These are phyloP conservation scores for Porphyrellus cyaneotinctus DNA, from an alignment of 768 basidiomycete genomes.

Conservation along the genomic window DNA sequence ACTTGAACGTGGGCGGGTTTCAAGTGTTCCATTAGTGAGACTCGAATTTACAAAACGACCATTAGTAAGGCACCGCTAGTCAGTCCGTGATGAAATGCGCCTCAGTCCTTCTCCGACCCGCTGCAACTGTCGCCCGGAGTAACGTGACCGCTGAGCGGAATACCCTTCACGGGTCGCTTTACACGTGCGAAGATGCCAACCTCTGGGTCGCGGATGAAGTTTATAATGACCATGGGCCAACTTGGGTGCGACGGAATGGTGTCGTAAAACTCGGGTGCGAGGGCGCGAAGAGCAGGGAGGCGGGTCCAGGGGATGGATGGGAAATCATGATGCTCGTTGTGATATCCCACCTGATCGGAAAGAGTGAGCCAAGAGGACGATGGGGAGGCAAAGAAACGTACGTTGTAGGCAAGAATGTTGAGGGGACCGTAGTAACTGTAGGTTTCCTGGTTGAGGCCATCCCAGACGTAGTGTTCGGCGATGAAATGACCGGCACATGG, in stretches of 20 bases:
- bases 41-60: slow-evolving; percentile 14
- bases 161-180: slow-evolving; percentile 58
- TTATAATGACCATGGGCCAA: slow-evolving; percentile 93
- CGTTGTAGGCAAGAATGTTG: slow-evolving; percentile 91
- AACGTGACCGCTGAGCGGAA: slow-evolving; percentile 15
- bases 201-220: slow-evolving; percentile 88
- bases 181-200: slow-evolving; percentile 88
- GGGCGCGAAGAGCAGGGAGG: slow-evolving; percentile 71
- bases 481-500: slow-evolving; percentile 98
- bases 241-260: slow-evolving; percentile 80
- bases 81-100: slow-evolving; percentile 2
- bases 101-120: slow-evolving; percentile 17
- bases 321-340: slow-evolving; percentile 99
- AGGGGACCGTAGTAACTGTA: slow-evolving; percentile 94
- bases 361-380: not conserved
- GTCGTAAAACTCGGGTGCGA: slow-evolving; percentile 93
- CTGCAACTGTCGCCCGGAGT: slow-evolving; percentile 10
- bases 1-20: not conserved
- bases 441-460: slow-evolving; percentile 89
- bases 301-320: slow-evolving; percentile 95
- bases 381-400: slow-evolving; percentile 34
- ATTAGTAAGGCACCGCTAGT: slow-evolving; percentile 8
- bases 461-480: slow-evolving; percentile 95
- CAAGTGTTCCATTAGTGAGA: slow-evolving; percentile 2
- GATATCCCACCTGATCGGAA: slow-evolving; percentile 79